phyloP scores from a whole-genome alignment of 306 rosid genomes.

The Vachellia collinsii region DNA sequence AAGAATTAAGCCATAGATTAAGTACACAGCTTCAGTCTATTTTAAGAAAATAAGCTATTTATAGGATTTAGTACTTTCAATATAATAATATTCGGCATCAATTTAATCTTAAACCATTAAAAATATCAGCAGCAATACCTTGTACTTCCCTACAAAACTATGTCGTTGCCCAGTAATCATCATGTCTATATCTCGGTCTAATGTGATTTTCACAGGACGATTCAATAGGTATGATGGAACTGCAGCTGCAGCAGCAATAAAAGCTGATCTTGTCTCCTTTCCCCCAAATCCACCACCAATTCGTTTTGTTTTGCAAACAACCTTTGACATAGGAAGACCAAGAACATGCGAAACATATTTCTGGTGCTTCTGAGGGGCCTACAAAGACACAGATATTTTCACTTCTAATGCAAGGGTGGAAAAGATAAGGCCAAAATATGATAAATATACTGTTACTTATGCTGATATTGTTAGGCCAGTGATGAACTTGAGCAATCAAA shows the following conservation, averaged over 20 bases:
- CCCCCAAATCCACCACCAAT: conserved; percentile 99
- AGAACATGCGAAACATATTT: conserved; percentile 82
- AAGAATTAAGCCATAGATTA: conserved; percentile 13
- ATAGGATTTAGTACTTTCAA: conserved; percentile 1
- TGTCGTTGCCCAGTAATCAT: conserved; percentile 93
- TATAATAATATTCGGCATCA: not conserved
- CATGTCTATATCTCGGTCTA: conserved; percentile 94
- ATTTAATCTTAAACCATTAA: conserved; percentile 16
- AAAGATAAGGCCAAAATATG: conserved; percentile 9
- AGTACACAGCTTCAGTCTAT: not conserved
- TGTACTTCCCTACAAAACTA: conserved; percentile 94
- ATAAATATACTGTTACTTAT: not conserved
- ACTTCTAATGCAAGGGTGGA: not conserved
- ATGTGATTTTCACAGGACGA: conserved; percentile 78
- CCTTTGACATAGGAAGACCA: conserved; percentile 92
- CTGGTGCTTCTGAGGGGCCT: conserved; percentile 99
- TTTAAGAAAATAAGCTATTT: not conserved
- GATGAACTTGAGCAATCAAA: conserved; percentile 2
- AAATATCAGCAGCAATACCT: conserved; percentile 54
- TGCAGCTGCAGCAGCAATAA: conserved; percentile 84
- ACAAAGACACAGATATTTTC: conserved; percentile 41
- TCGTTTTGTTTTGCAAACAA: conserved; percentile 94
- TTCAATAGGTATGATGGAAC: conserved; percentile 85
- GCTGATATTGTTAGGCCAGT: not conserved
- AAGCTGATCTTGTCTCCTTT: conserved; percentile 93